Evolutionary conservation across 305 asterid genomes (phyloP).

Genomic region (Fraxinus nigra): DNA sequence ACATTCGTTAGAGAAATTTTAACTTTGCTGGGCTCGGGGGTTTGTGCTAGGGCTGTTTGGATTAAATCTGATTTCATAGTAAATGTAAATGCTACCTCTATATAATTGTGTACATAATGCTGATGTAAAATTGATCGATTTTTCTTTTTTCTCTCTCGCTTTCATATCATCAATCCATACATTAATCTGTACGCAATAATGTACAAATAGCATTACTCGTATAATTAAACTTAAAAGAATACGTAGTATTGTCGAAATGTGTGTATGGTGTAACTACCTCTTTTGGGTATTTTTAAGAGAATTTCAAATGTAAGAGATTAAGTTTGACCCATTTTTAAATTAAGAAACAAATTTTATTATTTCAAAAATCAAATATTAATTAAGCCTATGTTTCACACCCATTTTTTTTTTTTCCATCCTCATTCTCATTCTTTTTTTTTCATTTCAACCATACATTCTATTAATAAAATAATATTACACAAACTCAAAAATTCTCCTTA

Average conservation of each 20-base stretch:
- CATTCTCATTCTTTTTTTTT: no score
- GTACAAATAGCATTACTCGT: background rate
- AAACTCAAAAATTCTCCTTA: no score
- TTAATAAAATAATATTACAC: no score
- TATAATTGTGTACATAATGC: background rate
- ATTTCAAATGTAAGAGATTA: background rate
- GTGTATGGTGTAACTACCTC: background rate
- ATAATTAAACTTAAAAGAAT: background rate
- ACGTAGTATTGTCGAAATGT: background rate
- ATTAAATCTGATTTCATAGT: background rate
- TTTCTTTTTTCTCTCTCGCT: background rate
- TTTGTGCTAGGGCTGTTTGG: background rate
- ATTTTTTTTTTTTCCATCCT: no score
- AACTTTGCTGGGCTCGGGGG: background rate
- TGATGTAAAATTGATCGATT: background rate
- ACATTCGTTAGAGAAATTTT: background rate
- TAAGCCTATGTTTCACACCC: no score
- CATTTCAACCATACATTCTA: no score
- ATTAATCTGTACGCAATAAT: no score
- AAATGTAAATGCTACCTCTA: background rate
- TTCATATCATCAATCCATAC: background rate
- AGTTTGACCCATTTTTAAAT: background rate
- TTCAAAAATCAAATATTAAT: no score
- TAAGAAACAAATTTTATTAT: no score
- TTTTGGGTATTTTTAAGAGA: background rate